Conservation (phyloP, 306 rosid species). For the Sophora flavescens region DNA sequence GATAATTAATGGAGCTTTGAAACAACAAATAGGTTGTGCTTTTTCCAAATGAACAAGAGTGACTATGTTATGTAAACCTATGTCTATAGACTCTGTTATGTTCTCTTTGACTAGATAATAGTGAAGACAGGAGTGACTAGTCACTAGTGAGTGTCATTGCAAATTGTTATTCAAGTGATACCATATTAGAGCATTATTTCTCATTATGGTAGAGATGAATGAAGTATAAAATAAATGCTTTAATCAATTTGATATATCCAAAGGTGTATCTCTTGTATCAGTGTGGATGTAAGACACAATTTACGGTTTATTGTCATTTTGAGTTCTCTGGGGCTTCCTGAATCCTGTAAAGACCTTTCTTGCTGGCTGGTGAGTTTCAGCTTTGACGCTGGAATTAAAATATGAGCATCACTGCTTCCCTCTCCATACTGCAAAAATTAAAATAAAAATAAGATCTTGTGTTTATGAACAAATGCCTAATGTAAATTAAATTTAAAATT, state of each 20-base stretch:
- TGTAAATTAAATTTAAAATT: neutral
- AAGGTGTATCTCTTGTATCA: neutral
- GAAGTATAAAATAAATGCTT: slow-evolving; percentile 4
- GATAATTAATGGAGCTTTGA: too few species aligned
- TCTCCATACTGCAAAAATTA: neutral
- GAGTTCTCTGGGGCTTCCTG: neutral
- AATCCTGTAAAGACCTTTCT: slow-evolving; percentile 3
- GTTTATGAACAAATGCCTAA: neutral
- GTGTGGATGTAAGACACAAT: neutral
- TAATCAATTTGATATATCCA: slow-evolving; percentile 19
- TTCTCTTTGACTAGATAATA: neutral
- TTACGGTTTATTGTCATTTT: slow-evolving; percentile 11
- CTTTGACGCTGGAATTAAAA: slow-evolving; percentile 20
- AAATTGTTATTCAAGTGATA: slow-evolving; percentile 1
- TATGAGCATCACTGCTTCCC: neutral
- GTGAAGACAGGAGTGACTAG: neutral
- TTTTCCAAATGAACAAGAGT: too few species aligned
- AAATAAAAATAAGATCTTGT: neutral
- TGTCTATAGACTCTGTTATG: neutral
- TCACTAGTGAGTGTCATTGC: neutral
- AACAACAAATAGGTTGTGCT: too few species aligned
- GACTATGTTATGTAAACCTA: too few species aligned
- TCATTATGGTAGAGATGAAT: neutral
- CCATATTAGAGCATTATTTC: slow-evolving; percentile 7
- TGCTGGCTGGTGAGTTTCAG: slow-evolving; percentile 16